Percentiles rank a stretch among this genome's conserved stretches.
Conservation (phyloP, 1,284 basidiomycete genomes). For the Ganoderma sinense region DNA sequence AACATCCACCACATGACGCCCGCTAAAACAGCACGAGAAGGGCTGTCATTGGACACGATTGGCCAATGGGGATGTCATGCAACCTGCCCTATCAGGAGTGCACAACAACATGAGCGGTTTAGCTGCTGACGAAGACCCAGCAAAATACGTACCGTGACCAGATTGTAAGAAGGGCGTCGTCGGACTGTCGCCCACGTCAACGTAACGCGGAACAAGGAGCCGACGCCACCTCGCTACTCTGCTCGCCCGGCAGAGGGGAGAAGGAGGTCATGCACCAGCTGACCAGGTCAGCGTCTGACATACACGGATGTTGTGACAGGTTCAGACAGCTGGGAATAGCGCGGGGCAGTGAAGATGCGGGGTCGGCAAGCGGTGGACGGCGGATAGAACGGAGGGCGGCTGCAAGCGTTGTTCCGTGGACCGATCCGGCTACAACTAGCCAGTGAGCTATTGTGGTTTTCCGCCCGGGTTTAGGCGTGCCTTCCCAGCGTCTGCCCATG, state of each 20-base stretch:
- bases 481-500: constrained; percentile 18
- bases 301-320: constrained; percentile 7
- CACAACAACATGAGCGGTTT: constrained; percentile 4
- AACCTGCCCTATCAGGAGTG: constrained; percentile 8
- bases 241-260: constrained; percentile 5
- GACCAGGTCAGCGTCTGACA: constrained; percentile 18
- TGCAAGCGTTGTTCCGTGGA: constrained; percentile 5
- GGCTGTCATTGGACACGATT: constrained; percentile 6
- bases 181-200: constrained; percentile 6
- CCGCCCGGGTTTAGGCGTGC: constrained; percentile 5
- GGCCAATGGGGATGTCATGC: constrained; percentile 8
- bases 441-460: constrained; percentile 17
- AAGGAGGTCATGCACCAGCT: constrained; percentile 15
- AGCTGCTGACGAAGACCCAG: constrained; percentile 14
- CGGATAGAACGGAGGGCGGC: neutral
- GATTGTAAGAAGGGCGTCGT: neutral
- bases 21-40: constrained; percentile 1
- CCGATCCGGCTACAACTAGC: neutral
- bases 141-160: constrained; percentile 9
- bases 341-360: constrained; percentile 21
- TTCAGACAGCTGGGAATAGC: constrained; percentile 7
- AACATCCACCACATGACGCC: constrained; percentile 9
- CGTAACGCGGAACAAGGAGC: constrained; percentile 23
- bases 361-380: neutral
- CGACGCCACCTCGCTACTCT: constrained; percentile 16